Evolutionary conservation across 1,139 yeast genomes (phyloP).

Genomic region (Sugiyamaella paludigena): DNA sequence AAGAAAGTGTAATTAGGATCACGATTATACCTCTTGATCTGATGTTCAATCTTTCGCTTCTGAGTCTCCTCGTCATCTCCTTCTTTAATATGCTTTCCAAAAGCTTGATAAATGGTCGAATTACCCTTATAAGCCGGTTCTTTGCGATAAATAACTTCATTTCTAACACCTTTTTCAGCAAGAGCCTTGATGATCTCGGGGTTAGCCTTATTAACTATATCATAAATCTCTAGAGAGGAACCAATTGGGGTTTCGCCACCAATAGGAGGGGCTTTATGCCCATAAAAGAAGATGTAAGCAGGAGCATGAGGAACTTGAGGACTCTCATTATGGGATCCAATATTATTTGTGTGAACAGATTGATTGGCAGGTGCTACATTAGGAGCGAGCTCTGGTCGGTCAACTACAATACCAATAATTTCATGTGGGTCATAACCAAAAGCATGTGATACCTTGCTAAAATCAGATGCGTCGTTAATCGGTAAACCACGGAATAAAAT

Average conservation of each 20-base stretch:
- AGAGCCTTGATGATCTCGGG: slow-evolving; percentile 18
- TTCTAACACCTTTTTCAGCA: slow-evolving; percentile 16
- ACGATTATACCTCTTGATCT: slow-evolving; percentile 18
- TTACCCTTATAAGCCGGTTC: slow-evolving; percentile 16
- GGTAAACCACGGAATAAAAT: slow-evolving; percentile 18
- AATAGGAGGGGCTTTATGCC: slow-evolving; percentile 16
- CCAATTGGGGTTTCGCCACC: slow-evolving; percentile 21
- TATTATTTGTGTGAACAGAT: slow-evolving; percentile 14
- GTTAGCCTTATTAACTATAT: slow-evolving; percentile 10
- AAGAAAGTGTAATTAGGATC: slow-evolving; percentile 14
- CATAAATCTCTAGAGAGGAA: slow-evolving; percentile 17
- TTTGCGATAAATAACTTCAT: slow-evolving; percentile 12
- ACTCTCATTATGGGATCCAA: slow-evolving; percentile 18
- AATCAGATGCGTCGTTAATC: slow-evolving; percentile 16
- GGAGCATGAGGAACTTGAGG: slow-evolving; percentile 23
- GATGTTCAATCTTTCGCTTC: slow-evolving; percentile 16
- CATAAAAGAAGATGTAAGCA: slow-evolving; percentile 17
- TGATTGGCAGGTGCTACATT: slow-evolving; percentile 22
- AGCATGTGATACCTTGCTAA: slow-evolving; percentile 17
- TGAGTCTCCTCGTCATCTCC: slow-evolving; percentile 17
- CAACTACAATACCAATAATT: slow-evolving; percentile 20
- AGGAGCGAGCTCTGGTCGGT: slow-evolving; percentile 19
- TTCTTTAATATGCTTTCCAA: slow-evolving; percentile 19
- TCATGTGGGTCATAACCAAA: slow-evolving; percentile 21
- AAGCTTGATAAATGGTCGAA: slow-evolving; percentile 19